Evolutionary conservation across 2,329 filamentous ascomycete genomes (phyloP).

Genomic region (Penicillium fuscoglaucum): DNA sequence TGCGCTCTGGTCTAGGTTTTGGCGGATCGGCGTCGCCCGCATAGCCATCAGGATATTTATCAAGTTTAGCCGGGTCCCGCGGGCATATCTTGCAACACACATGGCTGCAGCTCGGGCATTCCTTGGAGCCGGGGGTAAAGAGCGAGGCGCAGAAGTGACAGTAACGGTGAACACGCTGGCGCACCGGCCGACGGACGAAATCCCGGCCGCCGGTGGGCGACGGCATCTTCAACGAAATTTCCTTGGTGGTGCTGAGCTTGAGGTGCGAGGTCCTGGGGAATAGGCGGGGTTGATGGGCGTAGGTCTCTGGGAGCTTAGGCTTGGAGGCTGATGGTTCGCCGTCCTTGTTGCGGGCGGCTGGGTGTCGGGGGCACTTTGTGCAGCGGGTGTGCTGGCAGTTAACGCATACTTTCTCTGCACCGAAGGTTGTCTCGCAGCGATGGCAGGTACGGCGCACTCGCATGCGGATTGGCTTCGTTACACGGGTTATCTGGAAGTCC

Average conservation of each 20-base stretch:
- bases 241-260: constrained; percentile 25
- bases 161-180: constrained; percentile 70
- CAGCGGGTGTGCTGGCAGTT: constrained; percentile 79
- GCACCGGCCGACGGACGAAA: constrained; percentile 68
- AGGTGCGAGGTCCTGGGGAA: constrained; percentile 14
- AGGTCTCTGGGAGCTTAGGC: constrained; percentile 39
- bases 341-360: constrained; percentile 64
- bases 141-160: constrained; percentile 72
- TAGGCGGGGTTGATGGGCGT: constrained; percentile 46
- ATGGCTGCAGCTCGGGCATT: constrained; percentile 70
- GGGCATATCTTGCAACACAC: constrained; percentile 77
- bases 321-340: constrained; percentile 48
- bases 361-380: constrained; percentile 75
- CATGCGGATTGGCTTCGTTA: constrained; percentile 50
- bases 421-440: constrained; percentile 73
- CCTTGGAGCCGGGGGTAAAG: constrained; percentile 60
- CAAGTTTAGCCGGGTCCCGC: constrained; percentile 62
- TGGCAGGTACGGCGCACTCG: constrained; percentile 66
- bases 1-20: constrained; percentile 35
- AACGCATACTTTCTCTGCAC: constrained; percentile 69
- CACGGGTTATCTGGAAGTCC: constrained; percentile 41
- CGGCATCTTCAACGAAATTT: constrained; percentile 48
- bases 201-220: constrained; percentile 69
- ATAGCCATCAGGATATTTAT: constrained; percentile 49
- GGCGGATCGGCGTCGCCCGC: constrained; percentile 46